These are phyloP conservation scores for Wickerhamiella kurtzmanii DNA, from an alignment of 805 yeast species.

Conservation along the genomic window DNA sequence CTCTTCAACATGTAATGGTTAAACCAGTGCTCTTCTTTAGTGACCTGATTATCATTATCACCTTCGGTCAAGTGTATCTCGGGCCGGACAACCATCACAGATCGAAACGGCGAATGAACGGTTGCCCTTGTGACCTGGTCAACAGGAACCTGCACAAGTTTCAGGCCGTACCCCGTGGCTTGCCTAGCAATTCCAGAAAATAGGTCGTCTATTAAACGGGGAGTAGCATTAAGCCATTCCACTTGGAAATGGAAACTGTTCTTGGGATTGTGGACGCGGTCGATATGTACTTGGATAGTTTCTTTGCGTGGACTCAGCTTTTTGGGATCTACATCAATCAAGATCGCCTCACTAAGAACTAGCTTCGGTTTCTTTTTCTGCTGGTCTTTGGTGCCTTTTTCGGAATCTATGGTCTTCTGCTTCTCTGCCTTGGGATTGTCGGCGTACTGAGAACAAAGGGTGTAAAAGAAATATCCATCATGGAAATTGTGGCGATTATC, in stretches of 20 bases:
- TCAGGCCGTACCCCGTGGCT: constrained; percentile 75
- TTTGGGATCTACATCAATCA: constrained; percentile 63
- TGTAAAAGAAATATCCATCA: constrained; percentile 89
- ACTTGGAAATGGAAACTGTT: constrained; percentile 84
- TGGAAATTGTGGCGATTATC: constrained; percentile 69
- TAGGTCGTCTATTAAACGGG: constrained; percentile 69
- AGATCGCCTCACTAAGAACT: constrained; percentile 29
- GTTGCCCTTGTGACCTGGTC: constrained; percentile 71
- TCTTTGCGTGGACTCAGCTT: constrained; percentile 66
- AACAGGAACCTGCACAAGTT: constrained; percentile 82
- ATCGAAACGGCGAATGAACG: constrained; percentile 70
- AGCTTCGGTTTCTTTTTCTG: background rate
- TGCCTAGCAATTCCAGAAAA: constrained; percentile 64
- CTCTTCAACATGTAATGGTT: constrained; percentile 59
- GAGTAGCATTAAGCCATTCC: constrained; percentile 88
- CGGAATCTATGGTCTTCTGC: background rate
- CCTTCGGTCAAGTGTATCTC: constrained; percentile 40
- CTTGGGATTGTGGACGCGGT: constrained; percentile 82
- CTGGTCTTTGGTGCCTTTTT: background rate
- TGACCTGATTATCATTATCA: constrained; percentile 13
- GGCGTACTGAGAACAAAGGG: constrained; percentile 43
- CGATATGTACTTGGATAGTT: constrained; percentile 70
- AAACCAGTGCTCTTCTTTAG: constrained; percentile 35
- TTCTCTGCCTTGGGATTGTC: constrained; percentile 5
- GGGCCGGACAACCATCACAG: constrained; percentile 69